Evolutionary conservation across 1,139 yeast species (phyloP).

Genomic region (Torulaspora globosa): DNA sequence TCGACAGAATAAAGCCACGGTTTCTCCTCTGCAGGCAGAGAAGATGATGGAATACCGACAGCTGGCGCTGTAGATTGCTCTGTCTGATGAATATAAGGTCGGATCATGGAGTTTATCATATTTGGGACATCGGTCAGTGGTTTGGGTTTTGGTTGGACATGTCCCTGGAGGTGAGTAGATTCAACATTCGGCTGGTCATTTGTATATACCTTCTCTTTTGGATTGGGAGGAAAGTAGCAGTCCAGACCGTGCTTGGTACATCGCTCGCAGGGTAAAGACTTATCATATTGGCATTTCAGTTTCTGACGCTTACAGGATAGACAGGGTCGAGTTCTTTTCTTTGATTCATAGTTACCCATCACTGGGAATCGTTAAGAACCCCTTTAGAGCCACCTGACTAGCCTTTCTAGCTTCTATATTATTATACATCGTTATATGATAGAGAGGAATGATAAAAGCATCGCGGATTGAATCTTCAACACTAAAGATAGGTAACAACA

Average conservation of each 20-base stretch:
- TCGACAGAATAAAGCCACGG: conserved; percentile 36
- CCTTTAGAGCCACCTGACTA: not conserved
- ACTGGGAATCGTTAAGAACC: not conserved
- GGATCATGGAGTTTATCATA: not conserved
- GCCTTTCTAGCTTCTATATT: not conserved
- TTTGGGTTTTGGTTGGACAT: not conserved
- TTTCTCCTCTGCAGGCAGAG: not conserved
- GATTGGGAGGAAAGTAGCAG: conserved; percentile 51
- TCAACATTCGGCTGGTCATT: not conserved
- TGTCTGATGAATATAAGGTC: not conserved
- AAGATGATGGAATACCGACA: not conserved
- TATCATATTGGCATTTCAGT: conserved; percentile 53
- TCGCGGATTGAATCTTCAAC: not conserved
- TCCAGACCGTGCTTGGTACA: conserved; percentile 51
- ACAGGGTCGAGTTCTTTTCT: conserved; percentile 49
- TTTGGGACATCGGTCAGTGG: not conserved
- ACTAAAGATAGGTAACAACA: too few relatives aligned
- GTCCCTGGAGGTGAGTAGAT: not conserved
- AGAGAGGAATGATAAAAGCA: not conserved
- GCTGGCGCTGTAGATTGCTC: not conserved
- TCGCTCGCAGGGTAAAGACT: conserved; percentile 51
- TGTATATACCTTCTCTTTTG: not conserved
- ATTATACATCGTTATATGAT: not conserved
- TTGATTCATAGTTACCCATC: conserved; percentile 20
- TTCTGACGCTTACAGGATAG: conserved; percentile 59